Percentiles rank a stretch among this genome's conserved stretches.
Conservation (phyloP, 108 stramenopile species). For the Heterococcus sp. region DNA sequence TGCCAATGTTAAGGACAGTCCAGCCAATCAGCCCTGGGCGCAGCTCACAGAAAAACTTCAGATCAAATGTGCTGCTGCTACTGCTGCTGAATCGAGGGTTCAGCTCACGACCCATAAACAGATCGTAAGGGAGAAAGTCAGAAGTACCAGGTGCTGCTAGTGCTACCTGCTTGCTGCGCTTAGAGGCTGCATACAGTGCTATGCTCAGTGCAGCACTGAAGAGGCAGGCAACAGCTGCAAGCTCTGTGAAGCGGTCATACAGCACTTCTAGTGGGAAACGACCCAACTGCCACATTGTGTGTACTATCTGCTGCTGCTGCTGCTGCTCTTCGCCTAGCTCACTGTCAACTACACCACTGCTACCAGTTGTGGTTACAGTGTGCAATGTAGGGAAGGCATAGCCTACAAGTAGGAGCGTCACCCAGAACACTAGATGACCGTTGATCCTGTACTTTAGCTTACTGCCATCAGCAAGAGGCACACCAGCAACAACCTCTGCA, state of each 20-base stretch:
- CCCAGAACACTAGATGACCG: constrained; percentile 91
- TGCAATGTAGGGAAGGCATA: background rate
- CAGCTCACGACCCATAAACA: constrained; percentile 93
- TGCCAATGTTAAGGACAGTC: constrained; percentile 79
- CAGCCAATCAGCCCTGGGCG: constrained; percentile 87
- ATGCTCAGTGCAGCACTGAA: constrained; percentile 67
- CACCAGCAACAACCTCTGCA: no score
- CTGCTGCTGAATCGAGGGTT: constrained; percentile 79
- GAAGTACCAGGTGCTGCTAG: constrained; percentile 76
- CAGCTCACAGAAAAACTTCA: constrained; percentile 95
- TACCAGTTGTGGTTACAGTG: background rate
- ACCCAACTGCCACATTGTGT: background rate
- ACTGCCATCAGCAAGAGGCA: no score
- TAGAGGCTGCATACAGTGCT: no score
- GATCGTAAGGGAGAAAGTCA: constrained; percentile 81
- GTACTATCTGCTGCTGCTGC: background rate
- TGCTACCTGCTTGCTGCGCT: constrained; percentile 76
- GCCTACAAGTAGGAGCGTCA: constrained; percentile 55
- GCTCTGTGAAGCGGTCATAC: constrained; percentile 69
- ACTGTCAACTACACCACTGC: background rate
- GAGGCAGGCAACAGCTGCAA: constrained; percentile 53
- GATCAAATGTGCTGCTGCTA: no score
- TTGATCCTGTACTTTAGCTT: constrained; percentile 79
- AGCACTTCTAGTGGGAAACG: constrained; percentile 66
- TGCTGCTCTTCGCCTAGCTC: background rate